Evolutionary conservation across 2,329 filamentous ascomycete species (phyloP).

Genomic region (Mariannaea elegans): DNA sequence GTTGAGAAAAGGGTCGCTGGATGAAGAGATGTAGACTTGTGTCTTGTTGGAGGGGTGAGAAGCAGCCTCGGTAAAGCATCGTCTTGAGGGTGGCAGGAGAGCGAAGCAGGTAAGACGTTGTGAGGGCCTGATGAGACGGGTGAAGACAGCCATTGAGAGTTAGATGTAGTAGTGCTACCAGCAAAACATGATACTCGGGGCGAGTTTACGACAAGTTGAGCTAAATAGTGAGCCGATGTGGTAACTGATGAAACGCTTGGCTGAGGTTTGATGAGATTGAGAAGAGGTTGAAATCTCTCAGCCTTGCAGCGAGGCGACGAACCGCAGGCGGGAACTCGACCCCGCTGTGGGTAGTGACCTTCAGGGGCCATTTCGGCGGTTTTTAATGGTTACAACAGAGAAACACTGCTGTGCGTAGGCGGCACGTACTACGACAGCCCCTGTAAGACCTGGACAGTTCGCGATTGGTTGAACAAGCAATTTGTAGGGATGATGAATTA

Average conservation of each 20-base stretch:
- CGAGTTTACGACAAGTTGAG: too few species aligned
- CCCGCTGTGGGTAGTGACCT: neutral
- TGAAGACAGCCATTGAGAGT: slow-evolving; percentile 22
- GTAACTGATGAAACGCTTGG: too few species aligned
- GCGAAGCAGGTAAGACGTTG: slow-evolving; percentile 8
- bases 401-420: too few species aligned
- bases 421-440: too few species aligned
- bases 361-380: too few species aligned
- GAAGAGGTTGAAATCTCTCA: slow-evolving; percentile 8
- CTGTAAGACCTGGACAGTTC: neutral
- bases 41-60: slow-evolving; percentile 56
- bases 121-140: slow-evolving; percentile 13
- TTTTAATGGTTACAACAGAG: too few species aligned
- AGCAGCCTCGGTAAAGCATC: slow-evolving; percentile 50
- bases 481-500: slow-evolving; percentile 29
- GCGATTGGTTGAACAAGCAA: slow-evolving; percentile 2
- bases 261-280: neutral
- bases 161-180: neutral
- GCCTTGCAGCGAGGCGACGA: slow-evolving; percentile 33
- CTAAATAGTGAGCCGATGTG: too few species aligned
- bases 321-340: slow-evolving; percentile 8
- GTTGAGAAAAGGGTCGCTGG: slow-evolving; percentile 83
- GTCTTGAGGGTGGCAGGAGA: slow-evolving; percentile 20
- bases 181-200: too few species aligned
- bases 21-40: slow-evolving; percentile 77